Percentiles rank a stretch among this genome's conserved stretches.
Conservation (phyloP, 495 filamentous ascomycete genomes). For the Immersiella caudata region DNA sequence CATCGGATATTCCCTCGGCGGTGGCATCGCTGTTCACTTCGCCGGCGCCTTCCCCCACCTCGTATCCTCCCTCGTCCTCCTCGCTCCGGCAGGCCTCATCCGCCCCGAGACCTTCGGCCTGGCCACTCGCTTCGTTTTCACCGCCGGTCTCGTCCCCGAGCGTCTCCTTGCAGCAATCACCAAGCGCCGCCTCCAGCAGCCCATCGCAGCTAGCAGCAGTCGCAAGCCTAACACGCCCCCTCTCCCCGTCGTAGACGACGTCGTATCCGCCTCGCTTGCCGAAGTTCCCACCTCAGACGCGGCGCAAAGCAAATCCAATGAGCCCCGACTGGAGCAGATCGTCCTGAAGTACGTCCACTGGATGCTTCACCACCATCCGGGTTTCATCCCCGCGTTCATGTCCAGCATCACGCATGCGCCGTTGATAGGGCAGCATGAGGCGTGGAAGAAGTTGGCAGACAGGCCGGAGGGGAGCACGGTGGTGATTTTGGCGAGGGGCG, state of each 20-base stretch:
- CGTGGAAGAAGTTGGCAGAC: slow-evolving; percentile 49
- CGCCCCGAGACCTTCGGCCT: slow-evolving; percentile 64
- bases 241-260: slow-evolving; percentile 23
- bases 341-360: slow-evolving; percentile 48
- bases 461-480: slow-evolving; percentile 47
- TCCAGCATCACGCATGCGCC: slow-evolving; percentile 53
- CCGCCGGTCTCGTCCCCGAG: slow-evolving; percentile 50
- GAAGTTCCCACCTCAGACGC: slow-evolving; percentile 29
- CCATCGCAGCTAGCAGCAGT: slow-evolving; percentile 43
- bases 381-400: slow-evolving; percentile 57
- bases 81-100: slow-evolving; percentile 76
- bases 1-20: slow-evolving; percentile 84
- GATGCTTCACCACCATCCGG: slow-evolving; percentile 56
- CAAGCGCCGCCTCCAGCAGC: slow-evolving; percentile 40
- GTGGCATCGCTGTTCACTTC: slow-evolving; percentile 76
- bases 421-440: slow-evolving; percentile 50
- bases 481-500: slow-evolving; percentile 51
- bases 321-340: slow-evolving; percentile 32
- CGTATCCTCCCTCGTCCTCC: slow-evolving; percentile 66
- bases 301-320: not conserved
- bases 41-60: slow-evolving; percentile 69
- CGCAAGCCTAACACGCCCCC: not conserved
- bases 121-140: slow-evolving; percentile 63
- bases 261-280: slow-evolving; percentile 32
- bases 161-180: slow-evolving; percentile 43